Evolutionary conservation across 495 filamentous ascomycete species (phyloP).

Genomic region (Symbiotaphrina buchneri): DNA sequence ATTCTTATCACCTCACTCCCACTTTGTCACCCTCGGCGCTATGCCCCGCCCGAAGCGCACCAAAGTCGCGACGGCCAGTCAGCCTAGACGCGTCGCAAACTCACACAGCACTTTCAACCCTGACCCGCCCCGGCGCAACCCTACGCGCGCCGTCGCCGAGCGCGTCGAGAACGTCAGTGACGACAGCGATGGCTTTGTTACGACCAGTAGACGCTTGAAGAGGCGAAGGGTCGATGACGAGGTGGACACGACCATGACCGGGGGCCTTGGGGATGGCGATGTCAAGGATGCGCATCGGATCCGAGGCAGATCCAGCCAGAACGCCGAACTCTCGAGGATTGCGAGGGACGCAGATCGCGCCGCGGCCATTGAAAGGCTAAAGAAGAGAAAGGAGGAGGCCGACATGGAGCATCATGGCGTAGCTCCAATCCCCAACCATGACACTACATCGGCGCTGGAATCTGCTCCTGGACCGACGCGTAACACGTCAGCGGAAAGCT

Average conservation of each 20-base stretch:
- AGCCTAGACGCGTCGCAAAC: slow-evolving; percentile 7
- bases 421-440: too few relatives aligned
- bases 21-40: not conserved
- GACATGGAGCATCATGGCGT: slow-evolving; percentile 4
- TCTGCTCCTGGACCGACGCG: too few relatives aligned
- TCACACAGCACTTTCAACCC: slow-evolving; percentile 2
- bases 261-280: slow-evolving; percentile 7
- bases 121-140: slow-evolving; percentile 3
- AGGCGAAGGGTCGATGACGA: slow-evolving; percentile 4
- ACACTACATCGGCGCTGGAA: too few relatives aligned
- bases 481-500: too few relatives aligned
- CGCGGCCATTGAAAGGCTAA: slow-evolving; percentile 3
- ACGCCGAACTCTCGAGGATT: not conserved
- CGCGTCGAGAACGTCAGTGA: slow-evolving; percentile 6
- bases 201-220: slow-evolving; percentile 3
- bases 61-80: slow-evolving; percentile 14
- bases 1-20: too few relatives aligned
- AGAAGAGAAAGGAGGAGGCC: slow-evolving; percentile 4
- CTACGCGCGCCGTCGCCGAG: slow-evolving; percentile 1
- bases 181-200: slow-evolving; percentile 11
- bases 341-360: slow-evolving; percentile 2
- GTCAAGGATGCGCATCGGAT: slow-evolving; percentile 1
- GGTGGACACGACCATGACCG: slow-evolving; percentile 8
- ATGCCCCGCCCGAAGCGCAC: slow-evolving; percentile 21
- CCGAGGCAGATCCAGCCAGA: not conserved